Evolutionary conservation across 306 rosid genomes (phyloP).

Genomic region (Fragaria ananassa): DNA sequence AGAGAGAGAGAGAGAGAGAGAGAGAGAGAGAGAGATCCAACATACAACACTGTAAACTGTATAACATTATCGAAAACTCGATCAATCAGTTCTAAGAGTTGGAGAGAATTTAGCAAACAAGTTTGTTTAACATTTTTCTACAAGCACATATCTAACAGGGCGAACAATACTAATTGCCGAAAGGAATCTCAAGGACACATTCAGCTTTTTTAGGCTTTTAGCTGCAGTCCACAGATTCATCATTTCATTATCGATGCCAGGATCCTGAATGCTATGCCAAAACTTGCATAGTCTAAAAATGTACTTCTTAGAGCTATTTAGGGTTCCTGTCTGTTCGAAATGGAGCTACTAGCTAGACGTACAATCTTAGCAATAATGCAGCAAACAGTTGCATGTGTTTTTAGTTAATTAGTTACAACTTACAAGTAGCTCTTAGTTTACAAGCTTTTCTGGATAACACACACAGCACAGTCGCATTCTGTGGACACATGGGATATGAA

Average conservation of each 20-base stretch:
- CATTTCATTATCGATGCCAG: not conserved
- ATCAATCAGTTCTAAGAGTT: not conserved
- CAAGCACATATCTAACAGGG: not conserved
- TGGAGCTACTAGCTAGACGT: not conserved
- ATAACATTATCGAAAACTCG: not conserved
- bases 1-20: not conserved
- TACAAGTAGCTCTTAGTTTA: not conserved
- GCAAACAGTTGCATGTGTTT: not conserved
- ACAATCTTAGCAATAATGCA: not conserved
- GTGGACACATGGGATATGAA: constrained; percentile 11
- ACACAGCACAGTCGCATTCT: not conserved
- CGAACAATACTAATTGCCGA: not conserved
- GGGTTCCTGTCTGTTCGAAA: not conserved
- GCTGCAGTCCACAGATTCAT: not conserved
- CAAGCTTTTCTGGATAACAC: not conserved
- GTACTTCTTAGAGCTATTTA: not conserved
- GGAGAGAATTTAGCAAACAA: not conserved
- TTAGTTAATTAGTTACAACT: constrained; percentile 2
- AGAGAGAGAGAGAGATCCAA: not conserved
- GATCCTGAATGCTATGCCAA: not conserved
- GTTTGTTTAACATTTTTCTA: not conserved
- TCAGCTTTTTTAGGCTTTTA: not conserved
- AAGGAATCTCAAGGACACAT: not conserved
- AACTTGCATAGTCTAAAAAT: not conserved
- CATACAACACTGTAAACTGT: not conserved